A percentile compares a stretch with the other conserved stretches of the same genome.
Conservation (phyloP, 768 basidiomycete genomes). For the Russula griseocarnosa region DNA sequence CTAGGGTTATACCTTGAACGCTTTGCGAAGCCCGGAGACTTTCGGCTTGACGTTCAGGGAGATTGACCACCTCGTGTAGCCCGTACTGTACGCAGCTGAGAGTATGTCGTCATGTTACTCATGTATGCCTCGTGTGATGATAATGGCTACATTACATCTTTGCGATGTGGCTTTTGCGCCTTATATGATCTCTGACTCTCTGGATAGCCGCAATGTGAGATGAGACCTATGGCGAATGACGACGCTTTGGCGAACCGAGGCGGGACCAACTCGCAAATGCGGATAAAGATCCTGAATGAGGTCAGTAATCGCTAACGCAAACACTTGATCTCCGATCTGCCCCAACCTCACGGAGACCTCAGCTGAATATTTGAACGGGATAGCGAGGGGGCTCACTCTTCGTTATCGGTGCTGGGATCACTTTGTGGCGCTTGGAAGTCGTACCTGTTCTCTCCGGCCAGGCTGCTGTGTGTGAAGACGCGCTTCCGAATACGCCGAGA, state of each 20-base stretch:
- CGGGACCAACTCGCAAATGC: slow-evolving; percentile 2
- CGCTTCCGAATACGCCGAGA: not conserved
- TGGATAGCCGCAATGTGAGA: not conserved
- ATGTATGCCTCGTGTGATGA: not conserved
- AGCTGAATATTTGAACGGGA: not conserved
- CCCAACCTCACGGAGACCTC: slow-evolving; percentile 1
- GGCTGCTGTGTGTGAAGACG: slow-evolving; percentile 14
- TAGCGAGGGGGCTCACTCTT: not conserved
- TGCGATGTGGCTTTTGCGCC: not conserved
- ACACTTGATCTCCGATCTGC: slow-evolving; percentile 14
- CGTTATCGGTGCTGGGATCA: slow-evolving; percentile 11
- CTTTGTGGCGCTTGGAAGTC: slow-evolving; percentile 1
- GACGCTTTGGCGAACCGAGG: slow-evolving; percentile 1
- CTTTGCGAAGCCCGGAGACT: not conserved
- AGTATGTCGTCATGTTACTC: not conserved
- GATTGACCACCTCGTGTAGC: slow-evolving; percentile 1
- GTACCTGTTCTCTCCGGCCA: not conserved
- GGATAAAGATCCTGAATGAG: slow-evolving; percentile 12
- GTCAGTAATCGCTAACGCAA: slow-evolving; percentile 10
- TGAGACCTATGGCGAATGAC: too few relatives aligned
- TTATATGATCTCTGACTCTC: slow-evolving; percentile 14
- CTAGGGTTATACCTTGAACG: slow-evolving; percentile 8
- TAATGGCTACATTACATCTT: slow-evolving; percentile 1
- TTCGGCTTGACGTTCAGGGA: not conserved
- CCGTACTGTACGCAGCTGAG: slow-evolving; percentile 10